Evolutionary conservation across 2,329 filamentous ascomycete species (phyloP), one percentile per base, ranked within the genome.

Genomic region (Pyrenochaeta sp.): DNA sequence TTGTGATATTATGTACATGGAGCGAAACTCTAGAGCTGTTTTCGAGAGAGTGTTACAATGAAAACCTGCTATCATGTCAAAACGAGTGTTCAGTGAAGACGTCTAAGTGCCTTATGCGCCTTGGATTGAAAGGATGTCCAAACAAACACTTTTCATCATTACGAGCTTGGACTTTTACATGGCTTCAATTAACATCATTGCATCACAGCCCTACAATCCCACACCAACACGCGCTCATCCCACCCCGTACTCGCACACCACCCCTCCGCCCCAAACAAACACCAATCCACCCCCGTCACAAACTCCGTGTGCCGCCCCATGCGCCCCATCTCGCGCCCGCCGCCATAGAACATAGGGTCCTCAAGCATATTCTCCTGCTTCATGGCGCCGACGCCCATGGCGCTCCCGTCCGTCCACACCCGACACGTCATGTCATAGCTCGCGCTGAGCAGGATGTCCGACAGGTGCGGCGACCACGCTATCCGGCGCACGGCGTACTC

Each of bases 351-450:
- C 58, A 73, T 68, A 4, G 70, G 63, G 35, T 73, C 64, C 5
- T 65, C 61, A 1, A 67, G 42, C 58, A 58, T 61, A 19, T 66
- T 71, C 34, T 63, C 61, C 41, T 71, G 65, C 48, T 68, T 61
- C 19, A 54, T 47, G 2, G 36, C 39, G 21, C 69, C 66, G 3
- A 68, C 62, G 13, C 77, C 76, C 51, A 77, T 74, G 4, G 75
- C 73, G 23, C 78, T 83, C n/a, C 84, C 89, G 67, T 97, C 94
- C 8, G 86, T 90, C 94, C 94, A 99, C 35, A 96, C 79, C 21
- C 94, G 83, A 57, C 94, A 95, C 5, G 90, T 96, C 94, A 99
- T 99, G 73, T 99, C 94, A 72, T 99, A 99, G 67, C 91, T 94
- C 1, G 89, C 93, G 59, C 86, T 94, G 28, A 96, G 80, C 28